Conservation (phyloP, 2,329 filamentous ascomycete species). For the Pseudogymnoascus pannorum region DNA sequence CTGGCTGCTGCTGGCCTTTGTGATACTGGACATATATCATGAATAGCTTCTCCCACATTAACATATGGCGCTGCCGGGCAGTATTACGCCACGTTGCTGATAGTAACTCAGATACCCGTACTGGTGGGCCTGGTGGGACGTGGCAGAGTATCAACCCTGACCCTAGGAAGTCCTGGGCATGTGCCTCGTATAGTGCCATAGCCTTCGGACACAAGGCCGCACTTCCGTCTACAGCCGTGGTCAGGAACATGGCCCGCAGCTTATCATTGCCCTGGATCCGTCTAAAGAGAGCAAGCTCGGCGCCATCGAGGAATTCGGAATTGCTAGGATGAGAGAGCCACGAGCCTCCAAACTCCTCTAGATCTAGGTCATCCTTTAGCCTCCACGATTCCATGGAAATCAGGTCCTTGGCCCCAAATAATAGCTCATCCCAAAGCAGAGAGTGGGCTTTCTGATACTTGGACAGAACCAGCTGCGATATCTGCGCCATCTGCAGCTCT, state of each 20-base stretch:
- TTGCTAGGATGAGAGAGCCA: constrained; percentile 13
- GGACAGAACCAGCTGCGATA: constrained; percentile 11
- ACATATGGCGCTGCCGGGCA: neutral
- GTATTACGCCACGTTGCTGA: constrained; percentile 14
- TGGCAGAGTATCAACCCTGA: constrained; percentile 2
- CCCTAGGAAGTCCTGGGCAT: constrained; percentile 14
- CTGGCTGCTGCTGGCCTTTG: constrained; percentile 15
- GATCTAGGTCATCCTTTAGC: constrained; percentile 15
- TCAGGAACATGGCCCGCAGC: constrained; percentile 15
- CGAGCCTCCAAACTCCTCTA: constrained; percentile 12
- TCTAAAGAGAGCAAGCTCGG: constrained; percentile 9
- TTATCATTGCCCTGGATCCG: constrained; percentile 6
- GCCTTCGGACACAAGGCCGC: constrained; percentile 4
- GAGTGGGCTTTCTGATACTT: constrained; percentile 11
- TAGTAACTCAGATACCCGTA: constrained; percentile 12
- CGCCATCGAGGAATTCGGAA: constrained; percentile 12
- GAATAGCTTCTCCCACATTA: constrained; percentile 15
- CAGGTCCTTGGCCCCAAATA: constrained; percentile 9
- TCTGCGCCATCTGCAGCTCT: constrained; percentile 13
- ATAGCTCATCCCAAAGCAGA: constrained; percentile 11
- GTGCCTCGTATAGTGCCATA: constrained; percentile 13
- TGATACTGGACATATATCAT: constrained; percentile 16
- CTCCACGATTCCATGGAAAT: constrained; percentile 11
- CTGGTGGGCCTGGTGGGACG: neutral
- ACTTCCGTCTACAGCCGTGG: neutral